Conservation (phyloP, 1,139 yeast species). For the Pichia sp. region DNA sequence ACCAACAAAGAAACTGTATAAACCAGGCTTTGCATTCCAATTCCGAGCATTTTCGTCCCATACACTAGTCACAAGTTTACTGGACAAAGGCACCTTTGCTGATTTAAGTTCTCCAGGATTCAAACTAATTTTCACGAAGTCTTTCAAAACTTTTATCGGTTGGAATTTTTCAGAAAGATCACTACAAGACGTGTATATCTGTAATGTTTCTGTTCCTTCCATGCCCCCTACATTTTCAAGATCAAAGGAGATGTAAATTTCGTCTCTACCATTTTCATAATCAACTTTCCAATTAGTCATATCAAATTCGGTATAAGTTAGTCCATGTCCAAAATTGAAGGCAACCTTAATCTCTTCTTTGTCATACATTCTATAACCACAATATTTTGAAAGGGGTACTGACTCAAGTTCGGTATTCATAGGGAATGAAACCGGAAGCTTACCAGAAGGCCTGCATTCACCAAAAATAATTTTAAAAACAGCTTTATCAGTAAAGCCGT, state of each 20-base stretch:
- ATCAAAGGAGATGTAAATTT: not conserved
- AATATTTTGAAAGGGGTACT: slow-evolving; percentile 36
- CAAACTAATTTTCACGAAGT: not conserved
- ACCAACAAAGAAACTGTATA: not conserved
- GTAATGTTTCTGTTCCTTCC: not conserved
- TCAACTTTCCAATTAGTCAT: not conserved
- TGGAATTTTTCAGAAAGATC: not conserved
- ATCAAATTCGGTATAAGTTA: slow-evolving; percentile 39
- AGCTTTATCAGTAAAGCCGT: slow-evolving; percentile 43
- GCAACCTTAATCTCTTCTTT: slow-evolving; percentile 38
- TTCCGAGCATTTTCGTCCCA: not conserved
- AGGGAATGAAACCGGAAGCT: slow-evolving; percentile 55
- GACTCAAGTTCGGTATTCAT: slow-evolving; percentile 40
- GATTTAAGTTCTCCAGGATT: not conserved
- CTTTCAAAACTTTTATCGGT: not conserved
- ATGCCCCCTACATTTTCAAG: not conserved
- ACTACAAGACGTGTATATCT: not conserved
- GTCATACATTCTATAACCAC: slow-evolving; percentile 56
- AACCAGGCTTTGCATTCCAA: not conserved
- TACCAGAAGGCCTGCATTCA: slow-evolving; percentile 58
- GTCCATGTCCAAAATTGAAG: slow-evolving; percentile 56
- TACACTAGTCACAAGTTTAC: not conserved
- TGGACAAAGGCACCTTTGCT: not conserved
- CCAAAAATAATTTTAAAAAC: slow-evolving; percentile 57
- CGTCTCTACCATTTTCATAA: not conserved